These are phyloP conservation scores for Silene coronaria DNA, from an alignment of 179 eudicot species.

Conservation along the genomic window DNA sequence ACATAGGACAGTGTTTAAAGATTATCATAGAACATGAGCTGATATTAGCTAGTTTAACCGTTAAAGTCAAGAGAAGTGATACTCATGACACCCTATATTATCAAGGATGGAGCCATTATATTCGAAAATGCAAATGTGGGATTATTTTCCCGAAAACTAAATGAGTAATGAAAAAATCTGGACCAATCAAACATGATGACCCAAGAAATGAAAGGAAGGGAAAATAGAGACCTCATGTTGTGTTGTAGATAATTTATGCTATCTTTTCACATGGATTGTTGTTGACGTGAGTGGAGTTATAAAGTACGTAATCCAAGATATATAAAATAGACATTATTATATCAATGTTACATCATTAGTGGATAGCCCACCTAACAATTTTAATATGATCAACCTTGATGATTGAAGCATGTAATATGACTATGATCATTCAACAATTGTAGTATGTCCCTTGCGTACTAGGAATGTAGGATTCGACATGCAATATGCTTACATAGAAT, in stretches of 20 bases:
- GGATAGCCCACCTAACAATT: background rate
- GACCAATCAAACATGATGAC: background rate
- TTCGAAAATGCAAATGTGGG: no score
- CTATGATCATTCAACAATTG: no score
- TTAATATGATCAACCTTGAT: background rate
- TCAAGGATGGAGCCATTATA: no score
- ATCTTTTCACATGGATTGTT: background rate
- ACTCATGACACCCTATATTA: no score
- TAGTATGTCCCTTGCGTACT: background rate
- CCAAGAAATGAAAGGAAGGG: background rate
- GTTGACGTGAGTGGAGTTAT: background rate
- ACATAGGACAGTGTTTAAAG: no score
- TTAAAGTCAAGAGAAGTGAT: no score
- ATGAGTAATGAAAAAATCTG: background rate
- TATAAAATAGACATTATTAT: background rate
- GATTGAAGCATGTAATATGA: no score
- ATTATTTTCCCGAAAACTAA: background rate
- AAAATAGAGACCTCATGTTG: constrained; percentile 6
- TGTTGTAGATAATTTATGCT: background rate
- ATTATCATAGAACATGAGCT: no score
- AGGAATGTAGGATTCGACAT: no score
- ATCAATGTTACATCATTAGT: background rate
- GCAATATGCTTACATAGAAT: no score
- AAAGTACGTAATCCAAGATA: background rate
- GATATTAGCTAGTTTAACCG: no score